Evolutionary conservation across 768 basidiomycete genomes (phyloP).

Genomic region (Psilocybe sp.): DNA sequence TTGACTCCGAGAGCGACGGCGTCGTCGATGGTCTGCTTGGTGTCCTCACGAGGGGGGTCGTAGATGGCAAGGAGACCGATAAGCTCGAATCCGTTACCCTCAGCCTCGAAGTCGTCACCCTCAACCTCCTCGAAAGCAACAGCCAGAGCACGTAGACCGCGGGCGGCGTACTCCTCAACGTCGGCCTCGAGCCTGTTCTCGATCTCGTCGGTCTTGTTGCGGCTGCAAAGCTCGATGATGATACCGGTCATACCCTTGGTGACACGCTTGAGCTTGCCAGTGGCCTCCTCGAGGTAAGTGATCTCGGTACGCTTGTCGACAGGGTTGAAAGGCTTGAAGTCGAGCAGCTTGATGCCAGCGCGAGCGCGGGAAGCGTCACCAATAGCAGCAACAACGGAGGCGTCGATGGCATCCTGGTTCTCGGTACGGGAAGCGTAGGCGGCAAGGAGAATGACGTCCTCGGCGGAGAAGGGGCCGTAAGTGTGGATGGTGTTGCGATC

Average conservation of each 20-base stretch:
- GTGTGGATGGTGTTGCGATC: conserved; percentile 89
- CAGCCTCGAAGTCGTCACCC: conserved; percentile 75
- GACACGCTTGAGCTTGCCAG: conserved; percentile 97
- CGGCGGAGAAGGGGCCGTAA: conserved; percentile 84
- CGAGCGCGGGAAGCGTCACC: conserved; percentile 75
- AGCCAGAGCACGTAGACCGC: conserved; percentile 97
- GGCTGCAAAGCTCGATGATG: conserved; percentile 94
- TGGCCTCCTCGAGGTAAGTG: conserved; percentile 90
- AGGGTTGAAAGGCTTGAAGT: conserved; percentile 99
- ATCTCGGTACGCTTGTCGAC: conserved; percentile 99
- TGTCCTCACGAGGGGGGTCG: conserved; percentile 96
- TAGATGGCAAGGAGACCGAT: conserved; percentile 97
- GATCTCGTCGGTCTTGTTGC: conserved; percentile 93
- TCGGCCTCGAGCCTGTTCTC: conserved; percentile 92
- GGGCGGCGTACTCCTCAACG: conserved; percentile 92
- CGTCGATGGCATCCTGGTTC: conserved; percentile 98
- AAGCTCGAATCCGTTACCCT: conserved; percentile 96
- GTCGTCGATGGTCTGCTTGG: conserved; percentile 98
- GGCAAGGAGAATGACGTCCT: conserved; percentile 90
- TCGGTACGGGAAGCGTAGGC: conserved; percentile 97
- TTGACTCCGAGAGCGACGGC: conserved; percentile 93
- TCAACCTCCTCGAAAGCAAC: conserved; percentile 94
- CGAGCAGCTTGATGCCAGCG: conserved; percentile 90
- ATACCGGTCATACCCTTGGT: conserved; percentile 99
- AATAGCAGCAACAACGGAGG: conserved; percentile 78